A percentile compares a stretch with the other conserved stretches of the same genome.
phyloP scores from a whole-genome alignment of 2,329 filamentous ascomycete species.

The Xylariaceae sp. region DNA sequence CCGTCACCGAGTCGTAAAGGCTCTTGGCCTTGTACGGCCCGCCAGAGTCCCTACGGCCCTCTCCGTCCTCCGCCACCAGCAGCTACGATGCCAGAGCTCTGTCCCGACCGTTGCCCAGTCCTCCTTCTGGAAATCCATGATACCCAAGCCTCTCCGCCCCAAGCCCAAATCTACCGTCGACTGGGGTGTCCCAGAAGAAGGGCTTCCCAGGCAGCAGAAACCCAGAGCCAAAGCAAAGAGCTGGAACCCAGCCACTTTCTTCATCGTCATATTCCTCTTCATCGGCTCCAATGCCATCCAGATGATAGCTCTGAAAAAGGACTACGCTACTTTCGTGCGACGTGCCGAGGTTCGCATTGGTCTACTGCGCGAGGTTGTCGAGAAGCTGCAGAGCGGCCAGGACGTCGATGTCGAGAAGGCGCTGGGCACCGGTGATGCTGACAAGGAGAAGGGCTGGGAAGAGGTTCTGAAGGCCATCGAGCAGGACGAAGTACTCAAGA shows the following conservation, averaged over 20 bases:
- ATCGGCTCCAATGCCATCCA: conserved; percentile 97
- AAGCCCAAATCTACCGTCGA: conserved; percentile 35
- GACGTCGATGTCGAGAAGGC: conserved; percentile 81
- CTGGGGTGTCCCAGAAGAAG: conserved; percentile 17
- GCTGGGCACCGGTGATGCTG: conserved; percentile 73
- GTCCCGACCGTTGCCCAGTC: conserved; percentile 52
- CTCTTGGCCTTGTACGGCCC: background rate
- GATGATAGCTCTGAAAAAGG: conserved; percentile 76
- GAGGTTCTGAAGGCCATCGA: conserved; percentile 70
- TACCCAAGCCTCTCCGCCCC: conserved; percentile 65
- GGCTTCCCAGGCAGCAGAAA: background rate
- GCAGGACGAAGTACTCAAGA: conserved; percentile 55
- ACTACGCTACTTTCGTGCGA: conserved; percentile 69
- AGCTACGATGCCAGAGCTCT: conserved; percentile 32
- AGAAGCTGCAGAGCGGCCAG: conserved; percentile 67
- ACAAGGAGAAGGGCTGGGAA: conserved; percentile 82
- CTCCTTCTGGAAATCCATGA: conserved; percentile 67
- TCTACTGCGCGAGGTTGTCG: conserved; percentile 71
- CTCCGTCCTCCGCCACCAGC: conserved; percentile 9
- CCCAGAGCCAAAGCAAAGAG: conserved; percentile 54
- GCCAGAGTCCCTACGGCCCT: background rate
- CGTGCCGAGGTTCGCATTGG: conserved; percentile 77
- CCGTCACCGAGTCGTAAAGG: too few species aligned
- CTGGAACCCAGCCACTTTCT: conserved; percentile 82
- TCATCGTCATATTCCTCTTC: conserved; percentile 76